phyloP scores from a whole-genome alignment of 2,329 filamentous ascomycete species.

The Penicillium sp. region DNA sequence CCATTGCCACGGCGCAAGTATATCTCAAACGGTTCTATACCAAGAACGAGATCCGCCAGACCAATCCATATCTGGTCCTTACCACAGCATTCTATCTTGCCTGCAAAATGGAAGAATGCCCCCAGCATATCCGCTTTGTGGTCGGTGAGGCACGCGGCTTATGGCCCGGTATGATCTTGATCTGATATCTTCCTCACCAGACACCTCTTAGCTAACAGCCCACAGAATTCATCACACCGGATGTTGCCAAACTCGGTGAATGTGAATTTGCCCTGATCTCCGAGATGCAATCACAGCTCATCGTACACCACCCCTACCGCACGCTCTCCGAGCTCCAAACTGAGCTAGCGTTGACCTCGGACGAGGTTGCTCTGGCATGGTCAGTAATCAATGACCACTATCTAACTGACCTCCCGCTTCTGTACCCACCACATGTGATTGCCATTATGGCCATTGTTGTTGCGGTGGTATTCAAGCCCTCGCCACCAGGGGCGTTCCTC shows the following conservation, averaged over 20 bases:
- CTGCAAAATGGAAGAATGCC: conserved; percentile 96
- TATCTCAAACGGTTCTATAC: conserved; percentile 93
- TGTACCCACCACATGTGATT: conserved; percentile 79
- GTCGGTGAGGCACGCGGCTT: conserved; percentile 78
- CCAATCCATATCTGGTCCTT: conserved; percentile 87
- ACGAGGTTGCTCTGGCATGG: conserved; percentile 72
- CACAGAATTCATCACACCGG: conserved; percentile 63
- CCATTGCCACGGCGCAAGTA: conserved; percentile 86
- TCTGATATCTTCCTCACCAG: neutral
- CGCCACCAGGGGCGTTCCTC: conserved; percentile 38
- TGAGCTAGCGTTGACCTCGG: conserved; percentile 66
- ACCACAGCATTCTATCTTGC: conserved; percentile 93
- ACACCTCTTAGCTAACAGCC: conserved; percentile 15
- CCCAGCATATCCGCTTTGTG: conserved; percentile 90
- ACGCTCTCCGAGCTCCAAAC: conserved; percentile 66
- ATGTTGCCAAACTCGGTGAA: conserved; percentile 81
- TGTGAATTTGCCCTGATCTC: conserved; percentile 91
- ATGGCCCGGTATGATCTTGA: conserved; percentile 60
- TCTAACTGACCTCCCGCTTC: conserved; percentile 81
- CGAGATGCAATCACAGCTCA: conserved; percentile 83
- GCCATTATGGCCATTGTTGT: conserved; percentile 82
- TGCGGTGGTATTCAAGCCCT: conserved; percentile 72
- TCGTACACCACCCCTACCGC: conserved; percentile 85
- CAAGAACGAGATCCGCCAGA: conserved; percentile 82
- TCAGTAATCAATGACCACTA: conserved; percentile 88